These are phyloP conservation scores for Neoscytalidium dimidiatum DNA, from an alignment of 2,329 filamentous ascomycete genomes.

Conservation along the genomic window DNA sequence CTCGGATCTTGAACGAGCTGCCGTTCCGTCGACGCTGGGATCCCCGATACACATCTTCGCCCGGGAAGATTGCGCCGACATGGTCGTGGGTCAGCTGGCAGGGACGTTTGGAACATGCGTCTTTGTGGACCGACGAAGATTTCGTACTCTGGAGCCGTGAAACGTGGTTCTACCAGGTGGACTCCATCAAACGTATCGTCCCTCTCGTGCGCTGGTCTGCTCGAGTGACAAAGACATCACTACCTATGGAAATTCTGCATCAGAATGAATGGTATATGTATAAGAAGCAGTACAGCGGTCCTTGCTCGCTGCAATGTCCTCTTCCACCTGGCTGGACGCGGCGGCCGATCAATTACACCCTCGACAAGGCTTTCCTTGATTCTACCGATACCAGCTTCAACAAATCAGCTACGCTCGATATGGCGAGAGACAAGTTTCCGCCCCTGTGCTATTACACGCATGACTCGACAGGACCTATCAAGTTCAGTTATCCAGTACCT, in stretches of 20 bases:
- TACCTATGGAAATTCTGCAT: neutral
- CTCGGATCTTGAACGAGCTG: neutral
- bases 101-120: neutral
- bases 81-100: neutral
- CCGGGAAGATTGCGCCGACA: neutral
- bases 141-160: neutral
- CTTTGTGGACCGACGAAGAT: neutral
- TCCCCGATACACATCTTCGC: neutral
- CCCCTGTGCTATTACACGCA: neutral
- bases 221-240: neutral
- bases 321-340: neutral
- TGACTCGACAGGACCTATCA: neutral
- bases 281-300: neutral
- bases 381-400: neutral
- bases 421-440: neutral
- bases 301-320: too few relatives aligned
- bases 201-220: neutral
- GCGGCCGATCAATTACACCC: neutral
- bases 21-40: neutral
- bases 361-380: neutral
- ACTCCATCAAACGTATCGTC: neutral
- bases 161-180: neutral
- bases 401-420: neutral
- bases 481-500: neutral
- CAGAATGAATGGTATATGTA: neutral